Conservation (phyloP, 352 stramenopile species). For the Globisporangium parvum region DNA sequence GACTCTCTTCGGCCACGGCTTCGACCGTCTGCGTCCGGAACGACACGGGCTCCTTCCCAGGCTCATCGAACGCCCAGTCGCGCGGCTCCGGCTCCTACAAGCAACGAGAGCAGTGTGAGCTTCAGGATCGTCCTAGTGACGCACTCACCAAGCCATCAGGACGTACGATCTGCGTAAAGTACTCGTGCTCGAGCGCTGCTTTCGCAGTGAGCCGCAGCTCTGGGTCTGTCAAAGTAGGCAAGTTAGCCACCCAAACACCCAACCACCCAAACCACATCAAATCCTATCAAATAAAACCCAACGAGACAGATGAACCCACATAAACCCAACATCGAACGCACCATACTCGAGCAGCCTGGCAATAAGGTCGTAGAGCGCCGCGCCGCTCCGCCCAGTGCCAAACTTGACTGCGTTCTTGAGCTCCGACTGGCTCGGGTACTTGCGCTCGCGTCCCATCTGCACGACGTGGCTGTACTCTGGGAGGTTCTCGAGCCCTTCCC, state of each 20-base stretch:
- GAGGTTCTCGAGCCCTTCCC: slow-evolving; percentile 79
- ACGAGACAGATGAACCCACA: no score
- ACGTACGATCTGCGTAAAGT: slow-evolving; percentile 88
- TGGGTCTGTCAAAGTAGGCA: slow-evolving; percentile 80
- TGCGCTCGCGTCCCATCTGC: slow-evolving; percentile 80
- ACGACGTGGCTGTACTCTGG: slow-evolving; percentile 80
- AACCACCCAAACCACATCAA: no score
- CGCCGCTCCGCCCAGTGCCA: slow-evolving; percentile 57
- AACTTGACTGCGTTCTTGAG: slow-evolving; percentile 85
- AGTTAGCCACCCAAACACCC: no score
- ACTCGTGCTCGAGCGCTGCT: slow-evolving; percentile 90
- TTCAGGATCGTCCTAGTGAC: no score
- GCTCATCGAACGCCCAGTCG: slow-evolving; percentile 85
- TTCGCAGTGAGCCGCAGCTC: slow-evolving; percentile 87
- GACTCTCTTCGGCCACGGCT: slow-evolving; percentile 56
- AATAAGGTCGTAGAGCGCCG: slow-evolving; percentile 72
- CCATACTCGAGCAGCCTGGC: slow-evolving; percentile 79
- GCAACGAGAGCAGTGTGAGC: neutral
- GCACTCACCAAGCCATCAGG: neutral
- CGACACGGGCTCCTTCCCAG: slow-evolving; percentile 78
- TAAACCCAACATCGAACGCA: slow-evolving; percentile 16
- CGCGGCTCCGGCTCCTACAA: slow-evolving; percentile 72
- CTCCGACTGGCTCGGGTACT: slow-evolving; percentile 79
- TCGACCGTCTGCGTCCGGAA: slow-evolving; percentile 84
- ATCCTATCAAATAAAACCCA: neutral